Base-by-base conservation (phyloP, 768 basidiomycete genomes). In the Rhodotorula taiwanensis region DNA sequence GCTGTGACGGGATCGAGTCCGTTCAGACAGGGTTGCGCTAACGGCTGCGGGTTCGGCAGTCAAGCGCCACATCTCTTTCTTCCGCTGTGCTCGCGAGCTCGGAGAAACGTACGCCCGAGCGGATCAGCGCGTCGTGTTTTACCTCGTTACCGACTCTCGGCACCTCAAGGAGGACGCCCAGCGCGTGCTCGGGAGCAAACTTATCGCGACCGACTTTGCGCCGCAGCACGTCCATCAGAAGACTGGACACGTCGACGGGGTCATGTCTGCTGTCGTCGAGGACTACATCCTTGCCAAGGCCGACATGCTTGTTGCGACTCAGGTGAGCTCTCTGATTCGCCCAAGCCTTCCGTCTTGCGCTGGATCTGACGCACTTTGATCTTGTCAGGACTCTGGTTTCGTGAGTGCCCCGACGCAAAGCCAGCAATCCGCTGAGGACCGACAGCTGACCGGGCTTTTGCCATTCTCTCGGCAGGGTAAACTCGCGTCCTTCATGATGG, bases 161-260 rank as follows among this genome's bases (percentile, higher is more conserved):
- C 39, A 60, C 47, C 55, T 68, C 39, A 63, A 63, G 48, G 28
- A n/a, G 2, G 66, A 63, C 47, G 66, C 66, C 10, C 58, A 31
- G 14, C 20, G 31, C 18, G 45, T 50, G 10, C 47, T 63, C 58
- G 62, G 62, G 20, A 42, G 52, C 55, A 52, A 57, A 39, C 39
- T 68, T 25, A 41, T 68, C 51, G 52, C 55, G 51, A 68, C 62
- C 15, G 51, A 54, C 44, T 59, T 57, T 31, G 52, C 36, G 5
- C 60, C 61, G 25, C 55, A 67, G 50, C 66, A 67, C 49, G 57
- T 67, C 16, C 66, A 67, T n/a, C 66, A 67, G 58, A 58, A 59
- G 49, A 39, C n/a, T 14, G 66, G 66, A 13, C 66, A 67, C 33
- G 66, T 55, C 18, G 61, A 67, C 25, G 66, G 66, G 6, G 66